Evolutionary conservation across 495 filamentous ascomycete genomes (phyloP).

Genomic region (Penicillium subrubescens): DNA sequence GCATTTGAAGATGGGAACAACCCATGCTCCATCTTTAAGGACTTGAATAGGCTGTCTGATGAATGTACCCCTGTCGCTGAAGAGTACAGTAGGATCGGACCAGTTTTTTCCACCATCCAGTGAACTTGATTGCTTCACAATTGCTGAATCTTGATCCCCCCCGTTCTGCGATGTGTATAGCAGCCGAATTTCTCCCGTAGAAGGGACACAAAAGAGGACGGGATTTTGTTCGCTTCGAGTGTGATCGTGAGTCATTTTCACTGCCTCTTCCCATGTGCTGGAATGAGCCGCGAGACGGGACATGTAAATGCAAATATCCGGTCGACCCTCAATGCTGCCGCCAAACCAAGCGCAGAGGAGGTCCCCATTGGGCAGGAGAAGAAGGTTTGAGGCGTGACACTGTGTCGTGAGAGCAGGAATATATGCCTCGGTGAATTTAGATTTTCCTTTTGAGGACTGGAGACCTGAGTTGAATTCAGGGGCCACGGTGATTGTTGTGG

Average conservation of each 20-base stretch:
- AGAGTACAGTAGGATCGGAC: constrained; percentile 22
- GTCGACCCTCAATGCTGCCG: constrained; percentile 31
- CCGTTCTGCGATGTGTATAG: constrained; percentile 30
- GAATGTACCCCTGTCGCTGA: constrained; percentile 25
- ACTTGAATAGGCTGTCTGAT: constrained; percentile 26
- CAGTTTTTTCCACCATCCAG: constrained; percentile 17
- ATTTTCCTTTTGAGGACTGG: not conserved
- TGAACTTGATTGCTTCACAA: constrained; percentile 25
- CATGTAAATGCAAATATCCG: constrained; percentile 32
- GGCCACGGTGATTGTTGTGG: constrained; percentile 4
- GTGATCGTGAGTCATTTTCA: constrained; percentile 27
- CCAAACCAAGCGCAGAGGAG: constrained; percentile 31
- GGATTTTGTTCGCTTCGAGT: constrained; percentile 33
- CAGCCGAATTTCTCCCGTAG: constrained; percentile 23
- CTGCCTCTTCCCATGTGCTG: constrained; percentile 14
- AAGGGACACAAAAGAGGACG: constrained; percentile 22
- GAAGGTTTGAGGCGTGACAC: constrained; percentile 31
- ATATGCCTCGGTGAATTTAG: constrained; percentile 19
- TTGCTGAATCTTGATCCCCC: constrained; percentile 29
- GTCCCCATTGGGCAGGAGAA: constrained; percentile 27
- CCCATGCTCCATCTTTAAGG: constrained; percentile 17
- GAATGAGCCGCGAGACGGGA: constrained; percentile 17
- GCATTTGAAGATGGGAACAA: constrained; percentile 30
- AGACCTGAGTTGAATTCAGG: constrained; percentile 12
- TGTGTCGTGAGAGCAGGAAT: constrained; percentile 29